Evolutionary conservation across 306 rosid species (phyloP).

Genomic region (Vigna reflexopilosa): DNA sequence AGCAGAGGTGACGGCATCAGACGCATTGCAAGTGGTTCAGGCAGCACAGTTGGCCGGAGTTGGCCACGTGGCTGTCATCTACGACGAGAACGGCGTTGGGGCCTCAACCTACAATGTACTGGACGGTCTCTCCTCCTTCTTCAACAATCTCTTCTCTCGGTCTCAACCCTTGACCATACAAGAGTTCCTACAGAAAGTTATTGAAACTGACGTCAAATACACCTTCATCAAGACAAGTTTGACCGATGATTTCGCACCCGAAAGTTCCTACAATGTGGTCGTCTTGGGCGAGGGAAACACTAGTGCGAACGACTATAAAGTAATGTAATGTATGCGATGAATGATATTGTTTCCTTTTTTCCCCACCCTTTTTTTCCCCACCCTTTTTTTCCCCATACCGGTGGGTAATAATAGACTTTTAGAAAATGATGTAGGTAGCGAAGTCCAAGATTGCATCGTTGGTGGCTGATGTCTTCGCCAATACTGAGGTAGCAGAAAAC

Average conservation of each 20-base stretch:
- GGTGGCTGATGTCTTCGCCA: slow-evolving; percentile 89
- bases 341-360: slow-evolving; percentile 37
- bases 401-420: slow-evolving; percentile 18
- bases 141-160: slow-evolving; percentile 75
- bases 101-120: slow-evolving; percentile 81
- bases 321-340: slow-evolving; percentile 97
- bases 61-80: slow-evolving; percentile 83
- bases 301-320: slow-evolving; percentile 92
- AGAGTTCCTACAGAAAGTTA: slow-evolving; percentile 76
- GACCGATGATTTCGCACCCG: slow-evolving; percentile 79
- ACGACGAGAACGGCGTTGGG: slow-evolving; percentile 50
- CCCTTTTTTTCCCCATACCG: neutral
- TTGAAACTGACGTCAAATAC: slow-evolving; percentile 73
- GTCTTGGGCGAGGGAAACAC: slow-evolving; percentile 74
- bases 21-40: slow-evolving; percentile 80
- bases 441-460: slow-evolving; percentile 81
- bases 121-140: slow-evolving; percentile 87
- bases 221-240: slow-evolving; percentile 87
- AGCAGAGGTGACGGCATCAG: slow-evolving; percentile 63
- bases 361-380: neutral
- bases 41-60: slow-evolving; percentile 93
- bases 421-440: slow-evolving; percentile 62
- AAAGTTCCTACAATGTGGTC: slow-evolving; percentile 79
- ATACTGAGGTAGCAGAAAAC: slow-evolving; percentile 91
- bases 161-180: slow-evolving; percentile 65